Percentiles rank a stretch among this genome's conserved stretches.
phyloP scores from a whole-genome alignment of 176 grass and related monocot genomes.

The Cenchrus fungigraminus region DNA sequence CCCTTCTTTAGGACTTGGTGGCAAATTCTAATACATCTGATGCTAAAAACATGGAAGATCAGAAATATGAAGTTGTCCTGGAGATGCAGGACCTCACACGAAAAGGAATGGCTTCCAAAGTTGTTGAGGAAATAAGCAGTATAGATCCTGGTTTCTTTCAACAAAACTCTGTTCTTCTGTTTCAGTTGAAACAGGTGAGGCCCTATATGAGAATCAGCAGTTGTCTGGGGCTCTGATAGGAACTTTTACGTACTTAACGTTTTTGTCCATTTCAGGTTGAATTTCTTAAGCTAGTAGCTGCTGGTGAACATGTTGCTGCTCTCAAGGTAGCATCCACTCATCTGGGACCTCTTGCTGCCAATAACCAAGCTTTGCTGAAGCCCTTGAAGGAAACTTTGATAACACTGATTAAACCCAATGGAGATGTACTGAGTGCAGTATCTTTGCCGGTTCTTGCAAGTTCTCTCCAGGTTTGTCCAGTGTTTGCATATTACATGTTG shows the following conservation, averaged over 20 bases:
- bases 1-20: constrained; percentile 48
- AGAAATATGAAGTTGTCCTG: constrained; percentile 80
- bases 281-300: constrained; percentile 89
- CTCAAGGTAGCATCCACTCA: constrained; percentile 76
- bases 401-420: constrained; percentile 69
- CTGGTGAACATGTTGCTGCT: constrained; percentile 68
- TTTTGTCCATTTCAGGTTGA: constrained; percentile 63
- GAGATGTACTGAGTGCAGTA: constrained; percentile 69
- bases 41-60: constrained; percentile 48
- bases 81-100: constrained; percentile 82
- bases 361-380: constrained; percentile 82
- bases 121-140: constrained; percentile 86
- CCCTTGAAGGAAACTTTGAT: constrained; percentile 98
- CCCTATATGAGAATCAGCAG: constrained; percentile 9
- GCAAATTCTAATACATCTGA: constrained; percentile 36
- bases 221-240: neutral
- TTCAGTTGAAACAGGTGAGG: constrained; percentile 98
- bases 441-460: constrained; percentile 82
- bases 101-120: constrained; percentile 91
- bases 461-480: constrained; percentile 76
- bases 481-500: constrained; percentile 16
- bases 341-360: constrained; percentile 86
- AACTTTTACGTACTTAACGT: constrained; percentile 11
- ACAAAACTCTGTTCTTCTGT: constrained; percentile 80
- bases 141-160: constrained; percentile 90